Evolutionary conservation across 495 filamentous ascomycete species (phyloP).

Genomic region (Ramalina intermedia): DNA sequence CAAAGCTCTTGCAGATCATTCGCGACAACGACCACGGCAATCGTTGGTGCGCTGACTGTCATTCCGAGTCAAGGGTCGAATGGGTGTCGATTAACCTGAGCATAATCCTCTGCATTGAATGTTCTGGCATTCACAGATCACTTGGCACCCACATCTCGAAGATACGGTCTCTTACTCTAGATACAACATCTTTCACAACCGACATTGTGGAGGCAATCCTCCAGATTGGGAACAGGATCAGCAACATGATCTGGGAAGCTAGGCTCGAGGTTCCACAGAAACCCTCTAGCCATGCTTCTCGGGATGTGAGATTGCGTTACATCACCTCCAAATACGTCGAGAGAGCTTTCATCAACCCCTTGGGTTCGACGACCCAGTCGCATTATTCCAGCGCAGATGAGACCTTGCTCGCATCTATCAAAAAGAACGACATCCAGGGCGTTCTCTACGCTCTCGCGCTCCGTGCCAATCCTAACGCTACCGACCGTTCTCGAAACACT

Average conservation of each 20-base stretch:
- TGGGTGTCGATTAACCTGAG: slow-evolving; percentile 98
- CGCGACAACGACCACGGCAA: slow-evolving; percentile 89
- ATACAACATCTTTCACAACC: slow-evolving; percentile 87
- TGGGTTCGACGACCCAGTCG: slow-evolving; percentile 53
- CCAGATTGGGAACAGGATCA: slow-evolving; percentile 81
- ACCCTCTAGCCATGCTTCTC: slow-evolving; percentile 57
- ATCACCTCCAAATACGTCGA: slow-evolving; percentile 94
- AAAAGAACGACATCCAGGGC: slow-evolving; percentile 82
- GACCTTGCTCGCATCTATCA: slow-evolving; percentile 81
- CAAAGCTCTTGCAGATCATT: slow-evolving; percentile 70
- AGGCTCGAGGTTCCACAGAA: slow-evolving; percentile 58
- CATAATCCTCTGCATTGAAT: slow-evolving; percentile 95
- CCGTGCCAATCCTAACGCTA: slow-evolving; percentile 71
- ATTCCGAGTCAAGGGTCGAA: slow-evolving; percentile 79
- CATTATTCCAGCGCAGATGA: slow-evolving; percentile 74
- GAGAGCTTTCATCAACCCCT: slow-evolving; percentile 60
- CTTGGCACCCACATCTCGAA: slow-evolving; percentile 97
- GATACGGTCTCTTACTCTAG: slow-evolving; percentile 85
- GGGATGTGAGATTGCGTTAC: slow-evolving; percentile 81
- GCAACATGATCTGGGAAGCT: slow-evolving; percentile 95
- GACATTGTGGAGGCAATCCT: slow-evolving; percentile 93
- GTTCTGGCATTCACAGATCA: slow-evolving; percentile 92
- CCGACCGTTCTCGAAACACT: slow-evolving; percentile 75
- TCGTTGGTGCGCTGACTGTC: slow-evolving; percentile 89
- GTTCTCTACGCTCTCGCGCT: slow-evolving; percentile 85